A percentile compares a stretch with the other conserved stretches of the same genome.
These are phyloP conservation scores for Aspergillus japonicus DNA, from an alignment of 2,329 filamentous ascomycete genomes.

Conservation along the genomic window DNA sequence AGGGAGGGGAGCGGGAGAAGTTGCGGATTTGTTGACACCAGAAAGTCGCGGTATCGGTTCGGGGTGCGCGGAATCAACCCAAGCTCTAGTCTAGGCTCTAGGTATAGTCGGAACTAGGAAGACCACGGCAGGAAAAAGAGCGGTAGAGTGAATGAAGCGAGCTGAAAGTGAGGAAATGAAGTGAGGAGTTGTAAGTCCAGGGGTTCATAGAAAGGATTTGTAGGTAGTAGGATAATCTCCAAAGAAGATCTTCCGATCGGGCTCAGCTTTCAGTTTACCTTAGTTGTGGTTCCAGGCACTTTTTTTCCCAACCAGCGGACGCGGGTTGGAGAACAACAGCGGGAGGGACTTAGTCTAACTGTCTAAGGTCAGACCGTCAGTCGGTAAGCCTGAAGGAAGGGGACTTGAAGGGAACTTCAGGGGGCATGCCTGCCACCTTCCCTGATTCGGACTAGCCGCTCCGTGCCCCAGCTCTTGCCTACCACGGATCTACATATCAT, in stretches of 20 bases:
- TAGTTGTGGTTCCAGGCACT: background rate
- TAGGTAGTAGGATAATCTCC: background rate
- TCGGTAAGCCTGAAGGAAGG: too few relatives aligned
- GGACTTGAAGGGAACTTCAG: background rate
- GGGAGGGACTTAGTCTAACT: too few relatives aligned
- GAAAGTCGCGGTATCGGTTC: conserved; percentile 15
- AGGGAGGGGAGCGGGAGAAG: background rate
- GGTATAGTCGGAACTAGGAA: background rate
- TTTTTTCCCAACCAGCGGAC: background rate
- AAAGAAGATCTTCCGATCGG: background rate
- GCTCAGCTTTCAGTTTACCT: background rate
- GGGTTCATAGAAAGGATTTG: background rate
- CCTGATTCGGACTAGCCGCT: background rate
- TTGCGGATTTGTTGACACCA: conserved; percentile 11
- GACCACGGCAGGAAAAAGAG: background rate
- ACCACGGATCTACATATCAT: background rate
- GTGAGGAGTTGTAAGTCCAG: background rate
- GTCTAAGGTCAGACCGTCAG: too few relatives aligned
- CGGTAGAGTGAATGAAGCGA: background rate
- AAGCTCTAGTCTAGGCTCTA: background rate
- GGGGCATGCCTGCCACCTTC: background rate
- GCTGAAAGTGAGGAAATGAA: background rate
- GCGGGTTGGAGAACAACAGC: background rate
- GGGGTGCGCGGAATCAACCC: conserved; percentile 3
- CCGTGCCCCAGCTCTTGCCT: background rate